phyloP scores from a whole-genome alignment of 371 early-diverging fungal species.

The Mortierella sp. region DNA sequence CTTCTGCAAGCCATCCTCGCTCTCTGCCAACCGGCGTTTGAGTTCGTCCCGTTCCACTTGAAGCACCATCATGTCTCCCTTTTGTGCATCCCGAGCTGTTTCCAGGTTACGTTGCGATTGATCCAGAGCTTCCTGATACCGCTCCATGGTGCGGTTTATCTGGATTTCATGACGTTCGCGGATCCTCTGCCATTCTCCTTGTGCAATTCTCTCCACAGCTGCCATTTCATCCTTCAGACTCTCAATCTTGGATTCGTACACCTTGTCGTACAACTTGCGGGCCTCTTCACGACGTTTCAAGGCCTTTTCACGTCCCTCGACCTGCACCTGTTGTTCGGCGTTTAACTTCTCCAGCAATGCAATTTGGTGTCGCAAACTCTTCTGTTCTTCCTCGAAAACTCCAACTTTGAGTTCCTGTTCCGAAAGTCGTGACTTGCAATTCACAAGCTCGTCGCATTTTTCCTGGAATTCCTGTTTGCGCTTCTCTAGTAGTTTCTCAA shows the following conservation, averaged over 20 bases:
- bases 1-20: no score
- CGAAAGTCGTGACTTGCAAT: slow-evolving; percentile 1
- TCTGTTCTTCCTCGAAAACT: slow-evolving; percentile 12
- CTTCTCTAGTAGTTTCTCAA: slow-evolving; percentile 23
- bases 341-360: not conserved
- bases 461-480: slow-evolving; percentile 14
- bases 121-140: not conserved
- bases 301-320: slow-evolving; percentile 34
- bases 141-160: not conserved
- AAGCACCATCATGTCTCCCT: no score
- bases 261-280: slow-evolving; percentile 23
- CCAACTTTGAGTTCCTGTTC: slow-evolving; percentile 7
- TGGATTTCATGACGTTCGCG: slow-evolving; percentile 8
- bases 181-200: slow-evolving; percentile 9
- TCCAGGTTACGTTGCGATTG: not conserved
- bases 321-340: slow-evolving; percentile 25
- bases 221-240: slow-evolving; percentile 27
- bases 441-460: slow-evolving; percentile 15
- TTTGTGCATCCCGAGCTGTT: no score
- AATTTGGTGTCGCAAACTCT: slow-evolving; percentile 9
- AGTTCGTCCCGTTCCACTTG: no score
- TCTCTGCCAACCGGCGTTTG: no score
- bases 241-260: slow-evolving; percentile 37
- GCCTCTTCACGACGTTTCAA: slow-evolving; percentile 26
- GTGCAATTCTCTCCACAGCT: slow-evolving; percentile 7